A percentile compares a stretch with the other conserved stretches of the same genome.
phyloP scores from a whole-genome alignment of 164 flowering plant species.

The Platanus orientalis region DNA sequence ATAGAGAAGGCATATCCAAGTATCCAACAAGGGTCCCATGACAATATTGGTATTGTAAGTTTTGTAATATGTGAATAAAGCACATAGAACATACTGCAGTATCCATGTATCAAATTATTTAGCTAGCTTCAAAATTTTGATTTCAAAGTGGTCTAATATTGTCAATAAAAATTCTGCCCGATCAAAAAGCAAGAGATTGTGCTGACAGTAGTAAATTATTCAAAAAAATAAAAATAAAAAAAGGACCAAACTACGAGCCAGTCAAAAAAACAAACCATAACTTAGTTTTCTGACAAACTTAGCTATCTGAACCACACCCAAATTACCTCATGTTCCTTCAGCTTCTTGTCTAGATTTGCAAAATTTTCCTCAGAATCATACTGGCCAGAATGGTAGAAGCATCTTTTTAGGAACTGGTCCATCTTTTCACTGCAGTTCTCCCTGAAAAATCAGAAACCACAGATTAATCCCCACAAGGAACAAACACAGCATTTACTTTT shows the following conservation, averaged over 20 bases:
- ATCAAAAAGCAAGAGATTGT: too few species aligned
- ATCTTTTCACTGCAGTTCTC: conserved; percentile 88
- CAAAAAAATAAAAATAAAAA: too few species aligned
- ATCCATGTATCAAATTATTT: too few species aligned
- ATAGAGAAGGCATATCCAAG: too few species aligned
- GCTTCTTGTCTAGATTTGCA: conserved; percentile 61
- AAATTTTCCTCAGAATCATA: conserved; percentile 79
- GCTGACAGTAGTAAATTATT: too few species aligned
- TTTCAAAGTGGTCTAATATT: too few species aligned
- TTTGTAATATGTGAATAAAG: too few species aligned
- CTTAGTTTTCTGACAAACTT: not conserved
- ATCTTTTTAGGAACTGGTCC: conserved; percentile 81
- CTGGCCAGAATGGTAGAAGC: conserved; percentile 91
- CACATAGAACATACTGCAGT: too few species aligned
- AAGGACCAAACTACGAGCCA: not conserved
- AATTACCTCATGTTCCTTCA: conserved; percentile 81
- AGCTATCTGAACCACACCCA: not conserved
- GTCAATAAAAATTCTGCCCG: too few species aligned
- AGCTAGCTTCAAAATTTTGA: too few species aligned
- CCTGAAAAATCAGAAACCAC: conserved; percentile 29
- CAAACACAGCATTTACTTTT: not conserved
- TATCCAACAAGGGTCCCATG: too few species aligned
- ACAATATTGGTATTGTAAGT: too few species aligned
- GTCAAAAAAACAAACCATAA: not conserved
- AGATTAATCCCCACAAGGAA: not conserved